phyloP scores from a whole-genome alignment of 257 asterid species.

The Nyctanthes arbortristis region DNA sequence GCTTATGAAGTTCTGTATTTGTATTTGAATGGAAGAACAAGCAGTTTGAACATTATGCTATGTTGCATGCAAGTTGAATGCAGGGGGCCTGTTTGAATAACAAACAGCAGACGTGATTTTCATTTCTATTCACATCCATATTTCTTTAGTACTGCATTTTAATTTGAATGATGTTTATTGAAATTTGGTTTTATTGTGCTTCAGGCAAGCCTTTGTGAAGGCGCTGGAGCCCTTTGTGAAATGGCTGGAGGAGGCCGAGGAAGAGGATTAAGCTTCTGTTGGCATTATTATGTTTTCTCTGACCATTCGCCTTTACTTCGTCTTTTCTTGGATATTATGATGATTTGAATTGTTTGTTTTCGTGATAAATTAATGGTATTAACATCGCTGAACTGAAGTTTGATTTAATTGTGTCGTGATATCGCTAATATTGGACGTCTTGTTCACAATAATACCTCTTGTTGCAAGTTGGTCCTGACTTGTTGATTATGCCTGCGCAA shows the following conservation, averaged over 20 bases:
- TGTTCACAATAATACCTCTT: too few species aligned
- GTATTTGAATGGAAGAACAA: background rate
- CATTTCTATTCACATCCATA: background rate
- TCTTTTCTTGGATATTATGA: background rate
- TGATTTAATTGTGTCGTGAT: too few species aligned
- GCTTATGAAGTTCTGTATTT: background rate
- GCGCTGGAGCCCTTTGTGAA: slow-evolving; percentile 88
- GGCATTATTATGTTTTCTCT: background rate
- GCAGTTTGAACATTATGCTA: background rate
- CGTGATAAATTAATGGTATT: background rate
- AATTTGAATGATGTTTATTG: background rate
- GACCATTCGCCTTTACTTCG: slow-evolving; percentile 1
- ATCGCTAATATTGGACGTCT: too few species aligned
- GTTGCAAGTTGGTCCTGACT: too few species aligned
- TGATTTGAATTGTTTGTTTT: slow-evolving; percentile 11
- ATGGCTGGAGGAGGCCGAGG: slow-evolving; percentile 99
- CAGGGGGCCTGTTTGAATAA: background rate
- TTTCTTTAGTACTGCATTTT: background rate
- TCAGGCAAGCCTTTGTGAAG: slow-evolving; percentile 91
- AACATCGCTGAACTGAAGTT: too few species aligned
- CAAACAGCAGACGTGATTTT: background rate
- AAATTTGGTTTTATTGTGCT: background rate
- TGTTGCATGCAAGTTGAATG: background rate
- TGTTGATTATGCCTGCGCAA: too few species aligned
- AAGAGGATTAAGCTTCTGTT: slow-evolving; percentile 60